A percentile compares a stretch with the other conserved stretches of the same genome.
These are phyloP conservation scores for Candida sakaeoensis DNA, from an alignment of 805 yeast genomes.

Conservation along the genomic window DNA sequence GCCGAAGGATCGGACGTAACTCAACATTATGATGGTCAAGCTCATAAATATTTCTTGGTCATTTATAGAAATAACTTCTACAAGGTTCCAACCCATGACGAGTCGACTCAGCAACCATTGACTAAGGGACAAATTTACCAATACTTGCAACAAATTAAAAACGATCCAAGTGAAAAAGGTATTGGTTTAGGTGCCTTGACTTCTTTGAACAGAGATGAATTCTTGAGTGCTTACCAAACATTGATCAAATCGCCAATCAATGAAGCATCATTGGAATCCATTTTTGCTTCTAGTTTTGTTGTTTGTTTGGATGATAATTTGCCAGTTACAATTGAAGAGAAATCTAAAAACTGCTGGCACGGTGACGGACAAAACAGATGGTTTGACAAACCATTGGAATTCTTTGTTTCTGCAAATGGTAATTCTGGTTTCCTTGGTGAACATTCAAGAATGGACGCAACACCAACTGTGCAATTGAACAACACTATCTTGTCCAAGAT, in stretches of 20 bases:
- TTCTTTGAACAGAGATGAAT: constrained; percentile 79
- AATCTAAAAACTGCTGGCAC: constrained; percentile 86
- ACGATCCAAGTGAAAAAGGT: constrained; percentile 35
- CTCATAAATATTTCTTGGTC: constrained; percentile 68
- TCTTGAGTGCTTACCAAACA: constrained; percentile 58
- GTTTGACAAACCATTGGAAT: constrained; percentile 88
- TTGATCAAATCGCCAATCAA: constrained; percentile 61
- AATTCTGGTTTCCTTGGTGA: constrained; percentile 92
- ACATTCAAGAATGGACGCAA: constrained; percentile 98
- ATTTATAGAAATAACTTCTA: constrained; percentile 75
- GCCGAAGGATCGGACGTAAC: constrained; percentile 59
- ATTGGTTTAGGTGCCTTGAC: constrained; percentile 76
- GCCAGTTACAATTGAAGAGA: constrained; percentile 79
- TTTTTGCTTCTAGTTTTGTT: constrained; percentile 76
- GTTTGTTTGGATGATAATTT: constrained; percentile 69
- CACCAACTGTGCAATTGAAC: constrained; percentile 87
- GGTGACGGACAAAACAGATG: constrained; percentile 91
- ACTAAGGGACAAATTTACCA: constrained; percentile 48
- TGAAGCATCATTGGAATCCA: constrained; percentile 55
- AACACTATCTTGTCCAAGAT: constrained; percentile 65
- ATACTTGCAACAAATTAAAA: constrained; percentile 54
- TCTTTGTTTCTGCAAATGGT: constrained; percentile 77
- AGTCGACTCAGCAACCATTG: constrained; percentile 44
- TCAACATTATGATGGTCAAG: constrained; percentile 43
- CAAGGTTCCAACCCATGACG: constrained; percentile 53